Base-by-base conservation (phyloP, 2,329 filamentous ascomycete genomes). In the Colletotrichum siamense region DNA sequence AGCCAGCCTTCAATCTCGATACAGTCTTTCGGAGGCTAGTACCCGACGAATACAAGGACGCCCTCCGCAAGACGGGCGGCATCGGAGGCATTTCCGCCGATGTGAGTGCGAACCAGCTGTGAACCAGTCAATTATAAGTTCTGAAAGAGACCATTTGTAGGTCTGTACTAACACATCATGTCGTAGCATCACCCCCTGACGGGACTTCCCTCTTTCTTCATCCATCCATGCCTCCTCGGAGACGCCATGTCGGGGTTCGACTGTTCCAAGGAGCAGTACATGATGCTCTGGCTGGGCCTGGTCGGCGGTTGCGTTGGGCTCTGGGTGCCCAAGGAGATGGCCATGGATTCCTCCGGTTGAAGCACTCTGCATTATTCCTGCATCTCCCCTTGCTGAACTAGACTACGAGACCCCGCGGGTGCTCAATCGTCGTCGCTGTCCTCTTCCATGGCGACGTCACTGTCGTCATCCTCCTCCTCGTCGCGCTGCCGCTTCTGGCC, bases 151-250 rank as follows among this genome's bases (percentile, higher is more conserved):
- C 72, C 69, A 68, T 72, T 57, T 70, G 77, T 63, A 75, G 77
- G 72, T 71, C 77, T 79, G 77, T 74, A 79, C 79, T 81, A 79
- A 81, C 78, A 69, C 36, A 69, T 81, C 80, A 77, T 26, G 72
- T 79, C 80, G 83, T 85, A 96, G 92, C 93, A 98, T 84, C 96
- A 99, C 88, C 96, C 97, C 69, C 85, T 95, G 75, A 95, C 93
- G 74, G 94, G 94, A 69, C 85, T 93, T 75, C 95, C 96, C 55
- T 91, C 92, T 66, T 98, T 96, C 85, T 98, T 98, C 85, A 90
- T 99, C 80, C 97, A 99, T 86, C 96, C 97, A 28, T 99, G 97
- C 86, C 92, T 95, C 83, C 95, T 97, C 10, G 94, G 94, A 72
- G 94, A 96, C 79, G 94, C 95, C 69, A 94, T 99, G 90, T 88